These are phyloP conservation scores for Xylogone sp. DNA, from an alignment of 2,329 filamentous ascomycete genomes.

Conservation along the genomic window DNA sequence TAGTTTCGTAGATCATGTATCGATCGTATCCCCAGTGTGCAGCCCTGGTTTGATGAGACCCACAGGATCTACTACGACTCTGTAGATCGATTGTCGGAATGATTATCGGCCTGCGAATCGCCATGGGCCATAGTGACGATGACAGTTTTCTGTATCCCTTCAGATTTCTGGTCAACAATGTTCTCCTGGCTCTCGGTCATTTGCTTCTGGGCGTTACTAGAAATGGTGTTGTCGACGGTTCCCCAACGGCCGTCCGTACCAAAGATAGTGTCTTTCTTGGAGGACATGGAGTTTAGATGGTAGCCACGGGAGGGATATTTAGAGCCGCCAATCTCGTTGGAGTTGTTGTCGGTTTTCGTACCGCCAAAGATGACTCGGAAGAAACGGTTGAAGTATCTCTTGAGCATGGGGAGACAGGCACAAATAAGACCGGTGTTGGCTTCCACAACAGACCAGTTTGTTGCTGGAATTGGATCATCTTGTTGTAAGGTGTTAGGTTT, in stretches of 20 bases:
- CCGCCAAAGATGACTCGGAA: not conserved
- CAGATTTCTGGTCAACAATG: not conserved
- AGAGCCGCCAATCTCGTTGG: not conserved
- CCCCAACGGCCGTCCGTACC: not conserved
- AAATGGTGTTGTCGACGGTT: not conserved
- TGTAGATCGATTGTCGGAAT: too few relatives aligned
- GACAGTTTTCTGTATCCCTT: too few relatives aligned
- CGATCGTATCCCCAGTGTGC: too few relatives aligned
- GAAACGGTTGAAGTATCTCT: not conserved
- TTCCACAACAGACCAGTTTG: constrained; percentile 35
- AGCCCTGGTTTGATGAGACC: too few relatives aligned
- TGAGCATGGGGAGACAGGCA: constrained; percentile 33
- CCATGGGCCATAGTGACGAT: too few relatives aligned
- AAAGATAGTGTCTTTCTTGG: not conserved
- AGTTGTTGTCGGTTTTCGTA: not conserved
- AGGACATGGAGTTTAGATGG: not conserved
- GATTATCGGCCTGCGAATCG: too few relatives aligned
- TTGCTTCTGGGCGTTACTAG: not conserved
- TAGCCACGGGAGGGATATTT: not conserved
- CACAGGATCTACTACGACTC: too few relatives aligned
- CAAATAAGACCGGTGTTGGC: constrained; percentile 32
- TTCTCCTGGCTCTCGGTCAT: not conserved
- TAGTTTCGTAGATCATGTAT: too few relatives aligned
- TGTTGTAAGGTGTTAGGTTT: constrained; percentile 1
- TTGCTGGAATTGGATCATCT: constrained; percentile 25